Conservation (phyloP, 441 rosid species). For the Flueggea neowawraea region DNA sequence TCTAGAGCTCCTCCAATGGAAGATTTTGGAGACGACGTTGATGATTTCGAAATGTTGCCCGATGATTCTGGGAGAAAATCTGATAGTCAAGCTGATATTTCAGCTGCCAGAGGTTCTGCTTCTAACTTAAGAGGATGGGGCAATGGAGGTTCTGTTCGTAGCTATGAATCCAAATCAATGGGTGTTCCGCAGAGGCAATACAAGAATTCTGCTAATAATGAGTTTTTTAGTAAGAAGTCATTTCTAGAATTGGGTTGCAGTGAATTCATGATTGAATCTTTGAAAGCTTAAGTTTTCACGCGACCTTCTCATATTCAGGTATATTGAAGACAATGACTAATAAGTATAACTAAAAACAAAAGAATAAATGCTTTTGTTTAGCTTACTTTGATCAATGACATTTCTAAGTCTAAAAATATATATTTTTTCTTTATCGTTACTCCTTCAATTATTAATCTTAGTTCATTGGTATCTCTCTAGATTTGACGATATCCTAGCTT, state of each 20-base stretch:
- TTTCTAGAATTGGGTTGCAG: slow-evolving; percentile 72
- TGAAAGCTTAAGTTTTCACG: slow-evolving; percentile 45
- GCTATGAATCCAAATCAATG: slow-evolving; percentile 21
- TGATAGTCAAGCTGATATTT: slow-evolving; percentile 21
- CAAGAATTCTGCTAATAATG: slow-evolving; percentile 31
- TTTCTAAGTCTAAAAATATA: too few species aligned
- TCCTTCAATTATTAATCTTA: too few species aligned
- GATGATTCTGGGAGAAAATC: slow-evolving; percentile 14
- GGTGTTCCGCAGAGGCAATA: slow-evolving; percentile 25
- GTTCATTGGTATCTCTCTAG: too few species aligned
- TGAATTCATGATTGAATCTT: slow-evolving; percentile 61
- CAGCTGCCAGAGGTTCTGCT: slow-evolving; percentile 29
- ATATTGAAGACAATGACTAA: not conserved
- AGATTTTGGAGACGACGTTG: not conserved
- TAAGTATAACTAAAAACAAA: too few species aligned
- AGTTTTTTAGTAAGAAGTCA: slow-evolving; percentile 67
- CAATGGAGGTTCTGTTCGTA: slow-evolving; percentile 23
- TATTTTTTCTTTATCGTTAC: too few species aligned
- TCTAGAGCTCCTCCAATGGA: too few species aligned
- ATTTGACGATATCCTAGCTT: too few species aligned
- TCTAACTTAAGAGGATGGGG: slow-evolving; percentile 56
- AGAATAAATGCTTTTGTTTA: too few species aligned
- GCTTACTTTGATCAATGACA: too few species aligned
- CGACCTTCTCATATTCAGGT: slow-evolving; percentile 92
- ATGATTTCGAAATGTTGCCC: slow-evolving; percentile 1